Percentiles rank a stretch among this genome's conserved stretches.
Conservation (phyloP, 1,284 basidiomycete genomes). For the Rhodotorula sp. region DNA sequence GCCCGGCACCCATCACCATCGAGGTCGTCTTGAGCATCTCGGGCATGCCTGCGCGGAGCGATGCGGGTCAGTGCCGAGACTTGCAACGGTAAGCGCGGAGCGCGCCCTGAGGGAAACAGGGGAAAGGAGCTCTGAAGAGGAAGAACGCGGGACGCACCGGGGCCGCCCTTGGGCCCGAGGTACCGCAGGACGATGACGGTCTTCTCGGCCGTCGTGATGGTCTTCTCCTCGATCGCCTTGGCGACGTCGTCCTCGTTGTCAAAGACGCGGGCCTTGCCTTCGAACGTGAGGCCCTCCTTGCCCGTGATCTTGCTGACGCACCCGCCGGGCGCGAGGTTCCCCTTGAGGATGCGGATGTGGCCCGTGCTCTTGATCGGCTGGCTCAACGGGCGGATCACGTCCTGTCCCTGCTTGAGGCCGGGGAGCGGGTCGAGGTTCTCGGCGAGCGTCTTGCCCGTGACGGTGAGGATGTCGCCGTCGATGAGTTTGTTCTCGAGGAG, state of each 20-base stretch:
- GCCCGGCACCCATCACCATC: constrained; percentile 87
- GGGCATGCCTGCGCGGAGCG: constrained; percentile 68
- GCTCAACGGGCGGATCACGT: constrained; percentile 78
- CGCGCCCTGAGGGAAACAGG: neutral
- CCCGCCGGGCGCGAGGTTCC: constrained; percentile 87
- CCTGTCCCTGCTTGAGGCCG: constrained; percentile 70
- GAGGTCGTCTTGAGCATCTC: constrained; percentile 95
- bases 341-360: constrained; percentile 84
- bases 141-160: constrained; percentile 57
- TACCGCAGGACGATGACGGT: constrained; percentile 82
- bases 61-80: neutral
- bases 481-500: constrained; percentile 77
- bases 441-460: constrained; percentile 80
- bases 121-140: neutral
- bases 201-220: constrained; percentile 85
- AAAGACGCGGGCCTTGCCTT: constrained; percentile 80
- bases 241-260: constrained; percentile 80
- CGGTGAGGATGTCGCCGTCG: constrained; percentile 81
- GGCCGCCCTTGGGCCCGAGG: constrained; percentile 85
- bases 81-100: too few relatives aligned
- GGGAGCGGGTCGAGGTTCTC: constrained; percentile 84
- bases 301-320: constrained; percentile 96
- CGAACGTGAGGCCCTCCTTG: constrained; percentile 87
- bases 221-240: constrained; percentile 75
- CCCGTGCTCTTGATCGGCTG: constrained; percentile 86